These are phyloP conservation scores for Trichocladium antarcticum DNA, from an alignment of 495 filamentous ascomycete genomes.

Conservation along the genomic window DNA sequence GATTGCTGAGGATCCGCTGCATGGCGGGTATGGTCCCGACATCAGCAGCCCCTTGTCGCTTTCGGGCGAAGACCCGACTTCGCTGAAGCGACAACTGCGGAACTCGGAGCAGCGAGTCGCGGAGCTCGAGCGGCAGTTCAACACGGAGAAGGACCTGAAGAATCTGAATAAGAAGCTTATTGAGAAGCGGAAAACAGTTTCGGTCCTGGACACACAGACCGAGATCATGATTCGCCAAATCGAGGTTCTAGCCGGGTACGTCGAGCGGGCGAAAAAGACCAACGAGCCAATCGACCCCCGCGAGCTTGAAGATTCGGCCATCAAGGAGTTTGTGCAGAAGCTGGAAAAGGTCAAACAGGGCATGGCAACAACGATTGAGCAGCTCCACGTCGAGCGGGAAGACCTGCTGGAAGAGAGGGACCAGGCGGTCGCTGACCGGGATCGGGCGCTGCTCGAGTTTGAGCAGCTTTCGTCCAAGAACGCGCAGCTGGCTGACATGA, in stretches of 20 bases:
- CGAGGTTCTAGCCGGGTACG: slow-evolving; percentile 60
- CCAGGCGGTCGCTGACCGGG: slow-evolving; percentile 66
- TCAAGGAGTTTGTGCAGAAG: slow-evolving; percentile 80
- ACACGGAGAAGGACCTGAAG: slow-evolving; percentile 66
- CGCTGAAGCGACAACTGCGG: slow-evolving; percentile 66
- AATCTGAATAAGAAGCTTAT: slow-evolving; percentile 74
- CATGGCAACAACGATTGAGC: slow-evolving; percentile 67
- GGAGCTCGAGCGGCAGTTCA: slow-evolving; percentile 66
- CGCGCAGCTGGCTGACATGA: slow-evolving; percentile 81
- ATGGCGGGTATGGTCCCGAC: slow-evolving; percentile 42
- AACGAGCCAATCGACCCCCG: slow-evolving; percentile 59
- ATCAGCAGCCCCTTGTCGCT: slow-evolving; percentile 62
- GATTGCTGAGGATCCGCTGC: slow-evolving; percentile 49
- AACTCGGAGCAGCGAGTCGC: slow-evolving; percentile 69
- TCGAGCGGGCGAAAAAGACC: slow-evolving; percentile 58
- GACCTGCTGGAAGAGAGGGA: slow-evolving; percentile 71
- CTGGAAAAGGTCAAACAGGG: slow-evolving; percentile 76
- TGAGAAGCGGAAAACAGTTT: slow-evolving; percentile 92
- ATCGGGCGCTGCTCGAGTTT: slow-evolving; percentile 88
- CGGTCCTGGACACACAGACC: slow-evolving; percentile 85
- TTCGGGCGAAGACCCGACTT: slow-evolving; percentile 59
- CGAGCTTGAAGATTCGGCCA: slow-evolving; percentile 70
- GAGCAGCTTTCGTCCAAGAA: slow-evolving; percentile 91
- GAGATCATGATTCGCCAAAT: slow-evolving; percentile 92
- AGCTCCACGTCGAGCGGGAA: slow-evolving; percentile 71